These are phyloP conservation scores for Chalara sp. DNA, from an alignment of 2,329 filamentous ascomycete species.

Conservation along the genomic window DNA sequence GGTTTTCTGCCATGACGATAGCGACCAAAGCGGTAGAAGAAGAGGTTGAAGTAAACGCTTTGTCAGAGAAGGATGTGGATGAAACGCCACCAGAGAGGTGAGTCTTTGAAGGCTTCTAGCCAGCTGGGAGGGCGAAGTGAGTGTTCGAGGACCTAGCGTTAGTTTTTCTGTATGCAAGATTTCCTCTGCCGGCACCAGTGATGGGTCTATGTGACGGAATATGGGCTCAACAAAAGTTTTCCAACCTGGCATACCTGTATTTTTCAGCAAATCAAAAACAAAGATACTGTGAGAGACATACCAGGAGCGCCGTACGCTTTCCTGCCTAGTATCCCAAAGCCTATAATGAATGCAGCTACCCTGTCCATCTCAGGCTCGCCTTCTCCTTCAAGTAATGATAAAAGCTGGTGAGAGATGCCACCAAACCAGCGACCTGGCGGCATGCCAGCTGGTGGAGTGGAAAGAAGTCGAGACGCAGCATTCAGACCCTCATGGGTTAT, in stretches of 20 bases:
- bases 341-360: constrained; percentile 55
- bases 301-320: constrained; percentile 59
- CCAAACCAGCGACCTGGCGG: constrained; percentile 52
- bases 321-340: constrained; percentile 59
- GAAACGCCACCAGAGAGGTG: constrained; percentile 49
- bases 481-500: constrained; percentile 64
- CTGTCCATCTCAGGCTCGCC: constrained; percentile 51
- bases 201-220: constrained; percentile 42
- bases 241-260: constrained; percentile 52
- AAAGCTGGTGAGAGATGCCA: constrained; percentile 53
- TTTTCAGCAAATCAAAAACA: constrained; percentile 9
- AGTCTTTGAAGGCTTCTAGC: constrained; percentile 47
- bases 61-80: constrained; percentile 60
- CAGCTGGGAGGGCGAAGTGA: constrained; percentile 40
- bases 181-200: neutral
- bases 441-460: constrained; percentile 49
- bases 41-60: constrained; percentile 53
- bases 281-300: constrained; percentile 17
- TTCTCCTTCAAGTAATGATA: constrained; percentile 53
- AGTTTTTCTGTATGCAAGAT: constrained; percentile 9
- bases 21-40: constrained; percentile 55
- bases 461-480: constrained; percentile 55
- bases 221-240: constrained; percentile 53
- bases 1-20: constrained; percentile 44
- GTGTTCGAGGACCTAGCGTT: constrained; percentile 10